phyloP scores from a whole-genome alignment of 257 asterid species.

The Salvia hispanica region DNA sequence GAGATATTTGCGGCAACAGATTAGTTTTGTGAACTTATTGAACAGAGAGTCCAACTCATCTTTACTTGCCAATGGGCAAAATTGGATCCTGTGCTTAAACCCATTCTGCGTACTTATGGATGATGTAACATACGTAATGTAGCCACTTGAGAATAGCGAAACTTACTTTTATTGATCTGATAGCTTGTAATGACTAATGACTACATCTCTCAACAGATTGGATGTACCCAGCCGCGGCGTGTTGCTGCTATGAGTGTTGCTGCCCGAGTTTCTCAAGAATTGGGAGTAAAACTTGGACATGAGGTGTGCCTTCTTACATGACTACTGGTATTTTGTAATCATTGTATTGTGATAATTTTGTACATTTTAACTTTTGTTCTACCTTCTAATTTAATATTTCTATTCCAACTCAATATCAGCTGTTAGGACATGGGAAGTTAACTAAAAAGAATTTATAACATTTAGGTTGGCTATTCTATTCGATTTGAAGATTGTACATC shows the following conservation, averaged over 20 bases:
- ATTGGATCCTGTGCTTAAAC: slow-evolving; percentile 10
- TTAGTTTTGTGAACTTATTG: slow-evolving; percentile 1
- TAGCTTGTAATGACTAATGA: slow-evolving; percentile 19
- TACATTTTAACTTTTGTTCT: slow-evolving; percentile 3
- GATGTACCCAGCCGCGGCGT: slow-evolving; percentile 97
- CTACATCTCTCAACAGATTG: slow-evolving; percentile 53
- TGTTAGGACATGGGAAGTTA: slow-evolving; percentile 24
- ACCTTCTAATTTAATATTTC: slow-evolving; percentile 6
- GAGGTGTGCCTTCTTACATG: slow-evolving; percentile 58
- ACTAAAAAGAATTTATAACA: slow-evolving; percentile 16
- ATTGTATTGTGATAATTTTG: neutral
- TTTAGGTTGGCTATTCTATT: slow-evolving; percentile 87
- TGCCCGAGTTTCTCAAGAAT: slow-evolving; percentile 96
- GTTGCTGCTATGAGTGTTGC: slow-evolving; percentile 99
- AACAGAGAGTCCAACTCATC: neutral
- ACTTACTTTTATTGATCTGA: slow-evolving; percentile 5
- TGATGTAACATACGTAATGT: neutral
- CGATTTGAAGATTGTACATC: slow-evolving; percentile 97
- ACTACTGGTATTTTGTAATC: slow-evolving; percentile 8
- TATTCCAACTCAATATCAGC: slow-evolving; percentile 15
- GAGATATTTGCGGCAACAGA: neutral
- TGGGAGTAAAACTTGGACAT: slow-evolving; percentile 99
- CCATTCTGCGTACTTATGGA: neutral
- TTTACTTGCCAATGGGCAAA: slow-evolving; percentile 4
- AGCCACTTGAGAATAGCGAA: neutral